phyloP scores from a whole-genome alignment of 805 yeast species.

The Tetrapisispora arboricola region DNA sequence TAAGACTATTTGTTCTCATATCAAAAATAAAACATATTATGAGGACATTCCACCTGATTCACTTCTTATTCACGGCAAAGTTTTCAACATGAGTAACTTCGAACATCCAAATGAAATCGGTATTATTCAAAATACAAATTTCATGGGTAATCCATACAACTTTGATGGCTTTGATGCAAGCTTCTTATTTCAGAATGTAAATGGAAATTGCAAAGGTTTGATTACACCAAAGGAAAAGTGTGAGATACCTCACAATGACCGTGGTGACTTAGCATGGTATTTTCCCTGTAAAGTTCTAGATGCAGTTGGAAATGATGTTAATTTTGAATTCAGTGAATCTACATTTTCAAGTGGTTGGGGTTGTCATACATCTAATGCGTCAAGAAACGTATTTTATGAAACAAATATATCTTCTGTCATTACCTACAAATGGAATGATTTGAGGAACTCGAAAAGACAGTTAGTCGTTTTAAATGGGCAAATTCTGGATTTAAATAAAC shows the following conservation, averaged over 20 bases:
- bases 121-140: conserved; percentile 52
- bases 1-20: conserved; percentile 56
- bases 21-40: conserved; percentile 40
- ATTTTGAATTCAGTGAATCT: conserved; percentile 43
- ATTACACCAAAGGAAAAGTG: conserved; percentile 60
- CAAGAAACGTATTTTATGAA: conserved; percentile 58
- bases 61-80: conserved; percentile 66
- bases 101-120: conserved; percentile 78
- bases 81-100: conserved; percentile 57
- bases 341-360: conserved; percentile 78
- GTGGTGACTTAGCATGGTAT: conserved; percentile 80
- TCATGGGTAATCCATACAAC: conserved; percentile 71
- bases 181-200: conserved; percentile 81
- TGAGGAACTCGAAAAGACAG: conserved; percentile 55
- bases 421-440: conserved; percentile 83
- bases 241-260: conserved; percentile 55
- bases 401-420: conserved; percentile 60
- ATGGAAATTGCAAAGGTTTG: conserved; percentile 76
- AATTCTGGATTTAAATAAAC: conserved; percentile 69
- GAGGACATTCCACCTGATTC: conserved; percentile 44
- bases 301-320: conserved; percentile 54
- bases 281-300: conserved; percentile 76
- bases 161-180: conserved; percentile 86
- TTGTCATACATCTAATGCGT: conserved; percentile 67
- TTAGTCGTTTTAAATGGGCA: conserved; percentile 82